Conservation (phyloP, 2,329 filamentous ascomycete species). For the Beauveria scarabaeidicola region DNA sequence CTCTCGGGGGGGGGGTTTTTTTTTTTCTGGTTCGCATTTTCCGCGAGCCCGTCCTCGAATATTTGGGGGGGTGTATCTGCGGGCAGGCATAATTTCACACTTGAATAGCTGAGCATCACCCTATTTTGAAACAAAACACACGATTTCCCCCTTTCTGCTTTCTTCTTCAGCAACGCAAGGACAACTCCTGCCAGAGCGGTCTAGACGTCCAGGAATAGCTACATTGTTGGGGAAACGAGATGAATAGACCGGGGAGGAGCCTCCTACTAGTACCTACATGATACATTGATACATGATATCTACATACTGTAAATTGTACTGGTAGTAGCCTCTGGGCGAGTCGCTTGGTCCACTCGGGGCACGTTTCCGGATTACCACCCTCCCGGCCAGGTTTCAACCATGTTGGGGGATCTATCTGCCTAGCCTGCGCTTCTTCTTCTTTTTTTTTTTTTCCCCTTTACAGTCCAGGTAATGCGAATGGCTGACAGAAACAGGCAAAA, state of each 20-base stretch:
- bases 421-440: background rate
- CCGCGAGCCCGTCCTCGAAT: too few relatives aligned
- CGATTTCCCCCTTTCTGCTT: background rate
- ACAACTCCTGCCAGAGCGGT: background rate
- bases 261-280: too few relatives aligned
- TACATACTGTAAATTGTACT: too few relatives aligned
- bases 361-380: background rate
- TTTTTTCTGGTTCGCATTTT: too few relatives aligned
- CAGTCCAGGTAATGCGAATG: background rate
- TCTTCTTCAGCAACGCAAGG: background rate
- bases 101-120: too few relatives aligned
- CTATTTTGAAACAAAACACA: too few relatives aligned
- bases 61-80: too few relatives aligned
- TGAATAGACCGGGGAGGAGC: background rate
- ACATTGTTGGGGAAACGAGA: constrained; percentile 8
- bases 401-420: constrained; percentile 9
- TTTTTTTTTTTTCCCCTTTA: too few relatives aligned
- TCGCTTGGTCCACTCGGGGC: background rate
- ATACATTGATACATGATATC: too few relatives aligned
- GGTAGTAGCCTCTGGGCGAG: background rate
- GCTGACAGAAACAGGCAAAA: background rate
- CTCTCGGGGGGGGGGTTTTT: too few relatives aligned
- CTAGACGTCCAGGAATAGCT: background rate
- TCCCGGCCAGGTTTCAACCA: background rate
- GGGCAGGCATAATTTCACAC: too few relatives aligned